Percentiles rank a stretch among this genome's conserved stretches.
These are phyloP conservation scores for Barnettozyma hawaiiensis DNA, from an alignment of 1,139 yeast species.

Conservation along the genomic window DNA sequence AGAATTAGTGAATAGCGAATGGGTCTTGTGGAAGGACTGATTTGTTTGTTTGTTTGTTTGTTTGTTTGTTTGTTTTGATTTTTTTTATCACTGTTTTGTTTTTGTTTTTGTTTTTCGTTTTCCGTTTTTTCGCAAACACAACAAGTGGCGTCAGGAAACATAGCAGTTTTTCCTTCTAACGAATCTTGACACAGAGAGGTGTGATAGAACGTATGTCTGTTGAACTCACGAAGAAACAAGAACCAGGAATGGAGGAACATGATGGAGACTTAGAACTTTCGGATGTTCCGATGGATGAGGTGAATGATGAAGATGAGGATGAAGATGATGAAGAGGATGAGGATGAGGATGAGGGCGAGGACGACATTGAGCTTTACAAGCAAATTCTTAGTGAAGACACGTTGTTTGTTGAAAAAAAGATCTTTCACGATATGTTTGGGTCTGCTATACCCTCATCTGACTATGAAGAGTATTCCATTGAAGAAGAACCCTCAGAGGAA, in stretches of 20 bases:
- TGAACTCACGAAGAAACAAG: neutral
- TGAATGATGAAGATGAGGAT: slow-evolving; percentile 9
- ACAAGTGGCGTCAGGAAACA: neutral
- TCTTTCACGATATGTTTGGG: slow-evolving; percentile 14
- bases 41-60: neutral
- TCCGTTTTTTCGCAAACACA: neutral
- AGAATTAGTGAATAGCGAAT: neutral
- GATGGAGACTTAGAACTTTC: slow-evolving; percentile 23
- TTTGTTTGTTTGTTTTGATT: neutral
- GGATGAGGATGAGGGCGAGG: slow-evolving; percentile 11
- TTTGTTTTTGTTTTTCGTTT: neutral
- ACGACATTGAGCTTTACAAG: slow-evolving; percentile 14
- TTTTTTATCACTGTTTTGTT: neutral
- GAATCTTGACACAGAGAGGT: neutral
- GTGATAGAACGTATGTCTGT: too few species aligned
- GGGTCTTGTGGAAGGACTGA: too few species aligned
- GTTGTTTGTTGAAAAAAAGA: slow-evolving; percentile 11
- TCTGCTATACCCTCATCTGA: neutral
- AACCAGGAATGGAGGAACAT: neutral
- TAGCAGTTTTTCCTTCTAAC: too few species aligned
- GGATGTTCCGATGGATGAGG: slow-evolving; percentile 25
- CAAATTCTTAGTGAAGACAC: slow-evolving; percentile 18
- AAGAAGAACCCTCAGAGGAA: slow-evolving; percentile 28
- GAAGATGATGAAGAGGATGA: slow-evolving; percentile 10
- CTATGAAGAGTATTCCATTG: slow-evolving; percentile 1